These are phyloP conservation scores for Triangularia setosa DNA, from an alignment of 2,329 filamentous ascomycete species.

Conservation along the genomic window DNA sequence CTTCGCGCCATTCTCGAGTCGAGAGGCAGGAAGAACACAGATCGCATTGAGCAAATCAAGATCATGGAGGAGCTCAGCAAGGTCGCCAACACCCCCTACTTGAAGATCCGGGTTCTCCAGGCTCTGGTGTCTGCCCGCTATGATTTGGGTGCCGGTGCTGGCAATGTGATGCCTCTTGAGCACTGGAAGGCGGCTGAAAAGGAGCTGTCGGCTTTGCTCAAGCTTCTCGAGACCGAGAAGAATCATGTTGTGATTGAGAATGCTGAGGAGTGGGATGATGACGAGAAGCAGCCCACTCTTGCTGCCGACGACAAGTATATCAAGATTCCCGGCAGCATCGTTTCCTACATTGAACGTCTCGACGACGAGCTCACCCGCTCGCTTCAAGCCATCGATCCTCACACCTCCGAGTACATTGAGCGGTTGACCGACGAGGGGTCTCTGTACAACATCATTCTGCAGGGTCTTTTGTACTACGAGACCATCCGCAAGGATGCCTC, in stretches of 20 bases:
- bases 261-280: slow-evolving; percentile 98
- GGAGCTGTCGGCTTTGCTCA: slow-evolving; percentile 74
- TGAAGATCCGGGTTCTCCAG: slow-evolving; percentile 86
- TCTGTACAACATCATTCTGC: slow-evolving; percentile 89
- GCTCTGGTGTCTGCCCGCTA: slow-evolving; percentile 92
- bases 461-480: slow-evolving; percentile 85
- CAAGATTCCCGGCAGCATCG: slow-evolving; percentile 88
- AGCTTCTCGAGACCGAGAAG: slow-evolving; percentile 72
- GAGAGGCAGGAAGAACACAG: slow-evolving; percentile 98
- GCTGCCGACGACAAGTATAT: slow-evolving; percentile 73
- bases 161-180: slow-evolving; percentile 84
- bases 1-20: slow-evolving; percentile 90
- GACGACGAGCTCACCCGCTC: slow-evolving; percentile 97
- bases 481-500: slow-evolving; percentile 65
- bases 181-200: slow-evolving; percentile 95
- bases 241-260: slow-evolving; percentile 85
- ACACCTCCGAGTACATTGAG: slow-evolving; percentile 98
- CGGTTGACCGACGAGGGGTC: slow-evolving; percentile 84
- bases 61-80: slow-evolving; percentile 95
- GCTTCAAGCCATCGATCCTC: slow-evolving; percentile 95
- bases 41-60: slow-evolving; percentile 89
- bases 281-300: slow-evolving; percentile 83
- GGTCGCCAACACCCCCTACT: slow-evolving; percentile 86
- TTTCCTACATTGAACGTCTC: slow-evolving; percentile 90
- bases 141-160: slow-evolving; percentile 75